Conservation (phyloP, 1,284 basidiomycete genomes). For the Pyrrhoderma noxium region DNA sequence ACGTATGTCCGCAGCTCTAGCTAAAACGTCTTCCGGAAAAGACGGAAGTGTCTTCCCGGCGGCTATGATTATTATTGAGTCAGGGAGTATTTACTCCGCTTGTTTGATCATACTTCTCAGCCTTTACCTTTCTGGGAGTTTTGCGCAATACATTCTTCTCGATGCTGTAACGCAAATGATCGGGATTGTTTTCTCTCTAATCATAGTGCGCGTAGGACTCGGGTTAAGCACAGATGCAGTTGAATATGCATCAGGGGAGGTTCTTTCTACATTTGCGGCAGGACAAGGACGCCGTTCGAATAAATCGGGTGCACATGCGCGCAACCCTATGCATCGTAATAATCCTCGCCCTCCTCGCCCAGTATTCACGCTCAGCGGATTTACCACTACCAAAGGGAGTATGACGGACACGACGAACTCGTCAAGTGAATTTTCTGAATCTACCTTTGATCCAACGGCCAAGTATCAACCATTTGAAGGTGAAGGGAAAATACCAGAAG, state of each 20-base stretch:
- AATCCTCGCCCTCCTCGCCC: not conserved
- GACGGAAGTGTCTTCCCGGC: slow-evolving; percentile 14
- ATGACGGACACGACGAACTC: not conserved
- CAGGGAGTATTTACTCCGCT: slow-evolving; percentile 18
- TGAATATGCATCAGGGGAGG: not conserved
- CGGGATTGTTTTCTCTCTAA: slow-evolving; percentile 27
- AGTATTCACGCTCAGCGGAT: not conserved
- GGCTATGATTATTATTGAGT: slow-evolving; percentile 19
- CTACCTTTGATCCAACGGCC: not conserved
- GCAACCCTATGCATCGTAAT: not conserved
- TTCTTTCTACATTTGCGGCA: slow-evolving; percentile 7
- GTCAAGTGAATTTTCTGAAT: not conserved
- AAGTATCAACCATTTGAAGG: not conserved
- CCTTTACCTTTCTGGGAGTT: slow-evolving; percentile 14
- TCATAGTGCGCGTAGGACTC: slow-evolving; percentile 31
- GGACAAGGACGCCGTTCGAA: not conserved
- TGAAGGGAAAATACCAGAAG: not conserved
- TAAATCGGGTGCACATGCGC: not conserved
- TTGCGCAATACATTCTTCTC: slow-evolving; percentile 7
- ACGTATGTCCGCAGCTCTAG: not conserved
- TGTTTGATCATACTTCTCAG: slow-evolving; percentile 17
- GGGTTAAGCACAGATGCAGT: slow-evolving; percentile 22
- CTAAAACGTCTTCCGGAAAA: not conserved
- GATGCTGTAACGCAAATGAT: slow-evolving; percentile 3
- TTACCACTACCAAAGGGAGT: not conserved